Evolutionary conservation across 768 basidiomycete species (phyloP).

Genomic region (Saitozyma sp.): DNA sequence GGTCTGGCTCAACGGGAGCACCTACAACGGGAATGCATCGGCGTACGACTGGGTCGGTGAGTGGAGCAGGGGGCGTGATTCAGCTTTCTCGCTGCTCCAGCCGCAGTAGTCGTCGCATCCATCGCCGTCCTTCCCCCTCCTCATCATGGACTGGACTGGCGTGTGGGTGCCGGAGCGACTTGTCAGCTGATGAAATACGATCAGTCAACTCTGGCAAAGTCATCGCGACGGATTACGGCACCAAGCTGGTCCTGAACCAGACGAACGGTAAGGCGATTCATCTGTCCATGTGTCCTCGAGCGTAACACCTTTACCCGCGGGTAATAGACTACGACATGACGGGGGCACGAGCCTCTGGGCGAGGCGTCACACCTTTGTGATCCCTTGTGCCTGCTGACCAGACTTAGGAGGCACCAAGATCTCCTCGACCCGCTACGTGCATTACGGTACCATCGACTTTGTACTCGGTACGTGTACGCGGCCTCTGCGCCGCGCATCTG

Average conservation of each 20-base stretch:
- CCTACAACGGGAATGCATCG: conserved; percentile 72
- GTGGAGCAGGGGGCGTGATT: not conserved
- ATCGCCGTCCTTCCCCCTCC: too few relatives aligned
- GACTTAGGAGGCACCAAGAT: conserved; percentile 65
- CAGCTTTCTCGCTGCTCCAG: not conserved
- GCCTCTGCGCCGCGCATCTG: not conserved
- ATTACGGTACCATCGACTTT: conserved; percentile 68
- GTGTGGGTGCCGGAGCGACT: too few relatives aligned
- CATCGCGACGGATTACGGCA: conserved; percentile 27
- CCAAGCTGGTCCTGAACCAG: conserved; percentile 64
- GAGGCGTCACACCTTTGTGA: too few relatives aligned
- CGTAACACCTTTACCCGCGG: not conserved
- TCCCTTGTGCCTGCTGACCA: too few relatives aligned
- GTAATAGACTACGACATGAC: too few relatives aligned
- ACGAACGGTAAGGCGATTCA: conserved; percentile 16
- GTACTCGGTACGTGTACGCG: conserved; percentile 18
- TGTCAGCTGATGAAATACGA: not conserved
- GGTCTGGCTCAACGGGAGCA: conserved; percentile 67
- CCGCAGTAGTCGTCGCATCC: too few relatives aligned
- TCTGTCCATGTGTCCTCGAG: conserved; percentile 30
- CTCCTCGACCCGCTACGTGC: conserved; percentile 75
- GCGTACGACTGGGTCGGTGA: conserved; percentile 58
- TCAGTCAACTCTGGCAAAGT: conserved; percentile 24
- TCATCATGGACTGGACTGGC: too few relatives aligned
- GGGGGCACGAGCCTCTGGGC: too few relatives aligned